Evolutionary conservation across 345 rosid genomes (phyloP), one percentile per base, ranked within the genome.

Genomic region (Conringia planisiliqua): DNA sequence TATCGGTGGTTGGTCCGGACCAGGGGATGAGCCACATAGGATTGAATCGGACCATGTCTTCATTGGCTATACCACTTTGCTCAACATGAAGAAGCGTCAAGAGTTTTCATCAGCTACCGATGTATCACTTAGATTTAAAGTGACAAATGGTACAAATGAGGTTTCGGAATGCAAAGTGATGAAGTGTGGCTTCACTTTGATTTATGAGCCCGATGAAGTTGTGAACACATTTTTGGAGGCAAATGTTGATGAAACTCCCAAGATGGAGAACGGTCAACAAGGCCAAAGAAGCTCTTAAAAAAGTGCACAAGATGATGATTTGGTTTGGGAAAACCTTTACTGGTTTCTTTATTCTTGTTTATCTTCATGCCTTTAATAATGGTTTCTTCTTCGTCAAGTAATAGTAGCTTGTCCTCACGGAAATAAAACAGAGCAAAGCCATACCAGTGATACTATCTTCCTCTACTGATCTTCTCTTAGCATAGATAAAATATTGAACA

Each of bases 11-110:
- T 73, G 71, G 71, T 52, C 66, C 0, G 48, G 65, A 12, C 54
- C 29, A 47, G 68, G 30, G 1, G 63, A 62, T 72, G 70, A 64
- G 71, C 9, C 51, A 56, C 17, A 47, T 6, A 33, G 8, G 39
- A 1, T 74, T 35, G 59, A 56, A 10, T 2, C 60, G 0, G 68
- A 67, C 39, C 78, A 75, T 47, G 54, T 74, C 51, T 57, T 74
- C 36, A 58, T 58, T 44, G 51, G 72, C 50, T 66, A 74, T 24
- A 66, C 67, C 6, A 42, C 2, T 30, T 40, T 35, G 44, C 0
- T 22, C 14, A 43, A 54, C 22, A 44, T 22, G 38, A 54, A 42
- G 14, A 32, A 55, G 20, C 20, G 8, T 64, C 24, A 63, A 33
- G 5, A 39, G 5, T 29, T 56, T 1, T 7, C 54, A 18, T 51